phyloP scores from a whole-genome alignment of 805 yeast species.

The Wickerhamia fluorescens region DNA sequence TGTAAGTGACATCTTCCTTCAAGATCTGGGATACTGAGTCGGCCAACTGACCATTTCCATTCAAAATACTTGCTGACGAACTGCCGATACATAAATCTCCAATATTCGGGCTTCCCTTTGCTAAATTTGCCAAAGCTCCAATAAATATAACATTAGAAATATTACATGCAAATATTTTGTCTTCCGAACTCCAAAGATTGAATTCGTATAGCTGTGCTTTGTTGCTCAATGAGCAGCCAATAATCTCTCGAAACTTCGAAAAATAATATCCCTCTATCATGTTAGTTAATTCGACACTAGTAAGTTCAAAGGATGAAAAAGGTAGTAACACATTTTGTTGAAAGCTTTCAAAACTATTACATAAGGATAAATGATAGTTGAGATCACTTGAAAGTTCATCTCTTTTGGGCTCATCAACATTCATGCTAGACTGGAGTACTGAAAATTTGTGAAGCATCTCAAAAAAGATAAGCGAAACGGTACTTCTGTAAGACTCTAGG shows the following conservation, averaged over 20 bases:
- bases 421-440: too few relatives aligned
- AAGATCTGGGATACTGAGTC: constrained; percentile 6
- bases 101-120: constrained; percentile 9
- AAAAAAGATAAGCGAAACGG: too few relatives aligned
- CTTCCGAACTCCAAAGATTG: constrained; percentile 4
- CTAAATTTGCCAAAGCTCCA: too few relatives aligned
- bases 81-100: constrained; percentile 6
- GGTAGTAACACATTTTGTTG: constrained; percentile 8
- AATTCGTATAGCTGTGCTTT: constrained; percentile 2
- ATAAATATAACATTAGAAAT: constrained; percentile 4
- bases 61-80: constrained; percentile 4
- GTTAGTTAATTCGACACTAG: not conserved
- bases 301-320: constrained; percentile 6
- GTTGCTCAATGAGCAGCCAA: constrained; percentile 2
- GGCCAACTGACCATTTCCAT: constrained; percentile 7
- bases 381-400: too few relatives aligned
- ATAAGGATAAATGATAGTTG: too few relatives aligned
- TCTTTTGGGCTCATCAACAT: too few relatives aligned
- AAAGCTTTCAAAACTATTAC: constrained; percentile 3
- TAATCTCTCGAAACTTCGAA: constrained; percentile 1
- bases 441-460: too few relatives aligned
- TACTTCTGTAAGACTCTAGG: constrained; percentile 13
- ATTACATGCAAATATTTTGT: constrained; percentile 3
- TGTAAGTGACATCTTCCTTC: constrained; percentile 9
- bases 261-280: not conserved